phyloP scores from a whole-genome alignment of 2,329 filamentous ascomycete genomes.

The Aspergillus viridinutans region DNA sequence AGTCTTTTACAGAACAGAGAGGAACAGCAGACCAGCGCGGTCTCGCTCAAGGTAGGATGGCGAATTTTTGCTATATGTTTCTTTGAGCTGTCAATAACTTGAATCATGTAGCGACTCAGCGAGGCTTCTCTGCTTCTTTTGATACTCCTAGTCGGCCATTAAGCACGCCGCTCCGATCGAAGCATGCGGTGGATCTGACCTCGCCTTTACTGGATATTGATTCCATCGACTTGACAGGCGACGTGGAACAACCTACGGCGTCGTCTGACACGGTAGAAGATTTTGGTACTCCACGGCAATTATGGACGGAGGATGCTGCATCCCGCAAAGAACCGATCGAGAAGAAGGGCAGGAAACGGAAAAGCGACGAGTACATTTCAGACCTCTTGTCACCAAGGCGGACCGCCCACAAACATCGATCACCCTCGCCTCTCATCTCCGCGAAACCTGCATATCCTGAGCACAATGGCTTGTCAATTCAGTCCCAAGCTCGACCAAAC shows the following conservation, averaged over 20 bases:
- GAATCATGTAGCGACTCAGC: conserved; percentile 11
- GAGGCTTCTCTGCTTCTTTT: conserved; percentile 17
- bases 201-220: conserved; percentile 33
- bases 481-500: conserved; percentile 1
- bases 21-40: conserved; percentile 3
- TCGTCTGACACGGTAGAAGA: conserved; percentile 38
- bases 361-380: conserved; percentile 45
- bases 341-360: conserved; percentile 45
- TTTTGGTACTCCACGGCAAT: conserved; percentile 37
- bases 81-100: conserved; percentile 6
- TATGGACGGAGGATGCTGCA: conserved; percentile 45
- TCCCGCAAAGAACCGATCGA: conserved; percentile 32
- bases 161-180: conserved; percentile 19
- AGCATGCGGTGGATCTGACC: conserved; percentile 11
- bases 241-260: conserved; percentile 30
- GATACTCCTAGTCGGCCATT: conserved; percentile 11
- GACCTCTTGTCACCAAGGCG: conserved; percentile 35
- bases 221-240: conserved; percentile 44
- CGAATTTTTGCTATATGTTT: not conserved
- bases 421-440: conserved; percentile 6
- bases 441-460: conserved; percentile 1
- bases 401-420: conserved; percentile 20
- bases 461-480: not conserved
- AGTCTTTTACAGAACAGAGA: conserved; percentile 7
- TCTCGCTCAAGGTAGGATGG: conserved; percentile 22